Conservation (phyloP, 768 basidiomycete genomes). For the Lentinula sp. region DNA sequence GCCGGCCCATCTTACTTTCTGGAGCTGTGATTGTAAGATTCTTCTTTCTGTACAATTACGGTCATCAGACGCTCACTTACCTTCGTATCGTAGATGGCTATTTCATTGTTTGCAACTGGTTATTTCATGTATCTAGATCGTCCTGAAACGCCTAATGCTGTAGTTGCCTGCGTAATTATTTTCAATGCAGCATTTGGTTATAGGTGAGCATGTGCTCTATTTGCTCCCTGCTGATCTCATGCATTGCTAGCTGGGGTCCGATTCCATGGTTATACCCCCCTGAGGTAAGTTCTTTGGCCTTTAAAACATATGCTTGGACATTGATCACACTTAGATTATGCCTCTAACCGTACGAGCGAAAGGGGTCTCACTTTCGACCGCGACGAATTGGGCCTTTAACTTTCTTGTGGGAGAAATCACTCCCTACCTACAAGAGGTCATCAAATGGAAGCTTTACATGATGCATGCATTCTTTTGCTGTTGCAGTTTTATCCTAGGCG, state of each 20-base stretch:
- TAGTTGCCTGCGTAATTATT: constrained; percentile 83
- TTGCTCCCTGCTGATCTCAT: neutral
- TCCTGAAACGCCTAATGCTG: constrained; percentile 77
- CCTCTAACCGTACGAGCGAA: constrained; percentile 86
- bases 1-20: constrained; percentile 78
- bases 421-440: constrained; percentile 79
- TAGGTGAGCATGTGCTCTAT: constrained; percentile 35
- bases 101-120: constrained; percentile 79
- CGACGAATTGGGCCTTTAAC: constrained; percentile 84
- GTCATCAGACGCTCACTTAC: neutral
- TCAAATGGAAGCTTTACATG: constrained; percentile 88
- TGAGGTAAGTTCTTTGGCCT: constrained; percentile 39
- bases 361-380: constrained; percentile 90
- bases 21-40: constrained; percentile 71
- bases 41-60: neutral
- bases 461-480: constrained; percentile 94
- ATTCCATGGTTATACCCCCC: constrained; percentile 85
- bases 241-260: constrained; percentile 65
- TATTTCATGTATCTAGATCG: constrained; percentile 94
- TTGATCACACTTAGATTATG: constrained; percentile 57
- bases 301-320: constrained; percentile 1
- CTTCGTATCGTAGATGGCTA: constrained; percentile 57
- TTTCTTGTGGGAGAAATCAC: constrained; percentile 87
- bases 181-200: constrained; percentile 95
- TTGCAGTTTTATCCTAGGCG: constrained; percentile 73